These are phyloP conservation scores for Xylaria sp. DNA, from an alignment of 495 filamentous ascomycete species.

Conservation along the genomic window DNA sequence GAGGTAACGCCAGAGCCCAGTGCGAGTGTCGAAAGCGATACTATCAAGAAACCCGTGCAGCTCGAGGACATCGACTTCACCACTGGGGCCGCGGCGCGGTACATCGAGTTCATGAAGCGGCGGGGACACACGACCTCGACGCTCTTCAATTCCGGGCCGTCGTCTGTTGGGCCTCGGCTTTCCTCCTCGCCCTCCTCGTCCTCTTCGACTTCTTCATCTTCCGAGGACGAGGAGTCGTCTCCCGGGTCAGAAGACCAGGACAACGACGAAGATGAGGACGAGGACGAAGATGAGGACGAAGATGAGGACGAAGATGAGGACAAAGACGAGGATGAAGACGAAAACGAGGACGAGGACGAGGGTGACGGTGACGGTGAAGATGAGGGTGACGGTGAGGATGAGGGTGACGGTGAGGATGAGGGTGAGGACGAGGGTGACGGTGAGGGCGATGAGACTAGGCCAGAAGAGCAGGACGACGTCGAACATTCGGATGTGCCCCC, in stretches of 20 bases:
- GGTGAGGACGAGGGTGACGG: too few relatives aligned
- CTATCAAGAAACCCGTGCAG: background rate
- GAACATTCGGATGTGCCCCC: background rate
- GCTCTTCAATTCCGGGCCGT: background rate
- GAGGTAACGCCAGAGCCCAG: background rate
- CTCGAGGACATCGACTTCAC: slow-evolving; percentile 10
- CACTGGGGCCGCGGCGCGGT: slow-evolving; percentile 4
- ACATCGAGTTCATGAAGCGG: slow-evolving; percentile 1
- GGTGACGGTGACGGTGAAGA: too few relatives aligned
- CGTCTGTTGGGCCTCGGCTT: background rate
- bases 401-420: too few relatives aligned
- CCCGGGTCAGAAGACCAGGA: background rate
- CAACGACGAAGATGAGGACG: too few relatives aligned
- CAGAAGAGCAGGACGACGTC: too few relatives aligned
- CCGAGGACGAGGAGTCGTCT: background rate
- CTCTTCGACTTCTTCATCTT: background rate
- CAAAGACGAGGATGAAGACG: too few relatives aligned
- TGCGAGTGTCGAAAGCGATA: too few relatives aligned
- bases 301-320: too few relatives aligned
- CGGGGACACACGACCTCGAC: background rate
- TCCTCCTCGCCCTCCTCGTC: background rate
- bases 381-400: too few relatives aligned
- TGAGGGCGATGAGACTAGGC: too few relatives aligned
- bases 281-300: too few relatives aligned
- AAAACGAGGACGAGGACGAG: too few relatives aligned